A percentile compares a stretch with the other conserved stretches of the same genome.
phyloP scores from a whole-genome alignment of 2,329 filamentous ascomycete genomes.

The Amylocarpus encephaloides region DNA sequence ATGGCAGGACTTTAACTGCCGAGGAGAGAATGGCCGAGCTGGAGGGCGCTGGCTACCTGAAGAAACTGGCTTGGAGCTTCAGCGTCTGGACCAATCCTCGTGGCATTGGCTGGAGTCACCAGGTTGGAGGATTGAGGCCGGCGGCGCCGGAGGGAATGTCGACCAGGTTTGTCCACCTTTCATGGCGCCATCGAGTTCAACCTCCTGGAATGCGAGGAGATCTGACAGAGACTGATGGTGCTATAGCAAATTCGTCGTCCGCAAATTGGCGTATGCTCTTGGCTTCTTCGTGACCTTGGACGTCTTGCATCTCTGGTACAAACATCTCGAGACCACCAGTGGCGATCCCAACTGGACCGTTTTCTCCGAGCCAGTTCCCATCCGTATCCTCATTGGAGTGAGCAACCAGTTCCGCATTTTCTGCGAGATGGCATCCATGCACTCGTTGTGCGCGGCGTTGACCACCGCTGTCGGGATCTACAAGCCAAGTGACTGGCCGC shows the following conservation, averaged over 20 bases:
- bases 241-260: background rate
- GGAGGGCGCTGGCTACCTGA: background rate
- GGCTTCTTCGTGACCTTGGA: background rate
- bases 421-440: constrained; percentile 3
- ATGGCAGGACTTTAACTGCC: background rate
- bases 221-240: background rate
- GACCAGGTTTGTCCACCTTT: background rate
- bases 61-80: background rate
- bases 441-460: background rate
- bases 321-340: background rate
- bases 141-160: background rate
- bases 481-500: background rate
- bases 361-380: background rate
- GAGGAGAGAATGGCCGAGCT: background rate
- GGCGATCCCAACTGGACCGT: background rate
- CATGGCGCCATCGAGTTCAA: too few relatives aligned
- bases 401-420: constrained; percentile 1
- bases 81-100: background rate
- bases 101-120: background rate
- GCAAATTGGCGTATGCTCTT: background rate
- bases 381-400: background rate
- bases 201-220: background rate
- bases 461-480: background rate
- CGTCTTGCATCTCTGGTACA: background rate
- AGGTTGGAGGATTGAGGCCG: background rate